Evolutionary conservation across 2,329 filamentous ascomycete genomes (phyloP), one percentile per base, ranked within the genome.

Genomic region (Colletotrichum sp.): DNA sequence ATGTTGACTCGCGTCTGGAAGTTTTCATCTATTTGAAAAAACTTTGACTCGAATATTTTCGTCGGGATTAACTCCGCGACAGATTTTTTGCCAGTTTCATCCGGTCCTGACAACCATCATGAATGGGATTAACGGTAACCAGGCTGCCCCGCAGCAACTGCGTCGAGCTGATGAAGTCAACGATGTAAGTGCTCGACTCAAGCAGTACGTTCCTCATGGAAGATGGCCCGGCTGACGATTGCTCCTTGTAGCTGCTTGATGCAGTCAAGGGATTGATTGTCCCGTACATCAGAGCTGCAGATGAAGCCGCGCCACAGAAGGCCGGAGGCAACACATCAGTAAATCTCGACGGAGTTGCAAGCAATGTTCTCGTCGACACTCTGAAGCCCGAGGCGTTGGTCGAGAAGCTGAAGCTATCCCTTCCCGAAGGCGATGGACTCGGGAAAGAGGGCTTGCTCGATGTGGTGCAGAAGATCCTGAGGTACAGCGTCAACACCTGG

Each of bases 401-500:
- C 3, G 87, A 90, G 60, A 87, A 91, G 66, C 85, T 94, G 76
- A 85, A 89, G 13, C 86, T 95, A 55, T 84, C 90, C 8, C 86
- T 95, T 8, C 92, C 94, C 0, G 80, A 85, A 4, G 85, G 83
- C 5, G 83, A 88, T 52, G 93, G 91, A 9, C 87, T 86, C 77
- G 94, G 93, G 1, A 94, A 94, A 79, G 91, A 94, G 58, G 96
- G 96, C 0, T 86, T 98, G 36, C 86, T 98, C 32, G 89, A 92
- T 38, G 91, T 91, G 5, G 89, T 98, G 61, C 87, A 92, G 78
- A 90, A 92, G 76, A 89, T 98, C 24, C 88, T 98, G 56, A 89
- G 91, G 78, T 96, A 97, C 84, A 97, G 94, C 81, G 96, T 98
- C 81, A 99, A 99, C 85, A 98, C 96, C n/a, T 98, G 96, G 95